Conservation (phyloP, 2,329 filamentous ascomycete genomes). For the Acarospora socialis region DNA sequence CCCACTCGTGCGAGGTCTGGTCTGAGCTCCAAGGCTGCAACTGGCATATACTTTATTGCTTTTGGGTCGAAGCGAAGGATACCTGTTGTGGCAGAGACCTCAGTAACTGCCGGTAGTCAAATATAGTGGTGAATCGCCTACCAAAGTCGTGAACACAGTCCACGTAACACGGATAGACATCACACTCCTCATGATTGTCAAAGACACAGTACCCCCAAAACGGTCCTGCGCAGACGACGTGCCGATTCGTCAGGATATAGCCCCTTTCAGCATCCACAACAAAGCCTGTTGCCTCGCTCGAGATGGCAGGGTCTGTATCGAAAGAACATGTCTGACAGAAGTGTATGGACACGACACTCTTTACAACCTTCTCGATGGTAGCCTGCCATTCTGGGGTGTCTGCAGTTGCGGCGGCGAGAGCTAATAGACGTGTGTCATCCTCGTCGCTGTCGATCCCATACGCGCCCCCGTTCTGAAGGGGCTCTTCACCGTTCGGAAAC, state of each 20-base stretch:
- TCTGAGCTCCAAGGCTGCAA: conserved; percentile 63
- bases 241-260: conserved; percentile 76
- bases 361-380: conserved; percentile 85
- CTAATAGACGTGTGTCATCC: conserved; percentile 29
- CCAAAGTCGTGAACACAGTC: conserved; percentile 97
- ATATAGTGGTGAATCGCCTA: no score
- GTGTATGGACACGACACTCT: conserved; percentile 94
- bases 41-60: conserved; percentile 92
- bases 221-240: conserved; percentile 87
- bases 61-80: conserved; percentile 93
- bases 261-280: conserved; percentile 90
- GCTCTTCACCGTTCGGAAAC: conserved; percentile 25
- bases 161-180: conserved; percentile 91
- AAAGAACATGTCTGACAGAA: conserved; percentile 98
- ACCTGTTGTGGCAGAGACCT: no score
- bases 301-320: conserved; percentile 87
- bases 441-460: conserved; percentile 33
- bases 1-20: conserved; percentile 80
- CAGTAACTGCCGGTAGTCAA: no score
- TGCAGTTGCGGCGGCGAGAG: conserved; percentile 34
- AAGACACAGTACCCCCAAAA: conserved; percentile 99
- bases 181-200: conserved; percentile 93
- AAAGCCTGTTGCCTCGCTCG: conserved; percentile 93
- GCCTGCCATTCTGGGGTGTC: conserved; percentile 86
- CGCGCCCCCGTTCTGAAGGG: conserved; percentile 29